Conservation (phyloP, 2,329 filamentous ascomycete genomes). For the Tolypocladium tundrense region DNA sequence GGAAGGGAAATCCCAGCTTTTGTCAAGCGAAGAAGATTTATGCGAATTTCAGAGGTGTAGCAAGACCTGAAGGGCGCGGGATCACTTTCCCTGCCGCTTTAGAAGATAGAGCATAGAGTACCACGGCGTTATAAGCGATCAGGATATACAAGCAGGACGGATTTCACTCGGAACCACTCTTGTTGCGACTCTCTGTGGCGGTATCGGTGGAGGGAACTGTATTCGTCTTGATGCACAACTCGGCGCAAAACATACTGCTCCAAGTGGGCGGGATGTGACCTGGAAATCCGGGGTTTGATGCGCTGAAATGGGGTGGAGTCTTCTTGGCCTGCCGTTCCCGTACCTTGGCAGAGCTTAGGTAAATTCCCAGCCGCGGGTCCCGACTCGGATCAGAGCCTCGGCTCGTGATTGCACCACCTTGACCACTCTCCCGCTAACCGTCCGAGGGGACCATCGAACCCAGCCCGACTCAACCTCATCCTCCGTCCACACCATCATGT, state of each 20-base stretch:
- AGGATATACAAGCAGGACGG: not conserved
- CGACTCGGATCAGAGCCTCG: not conserved
- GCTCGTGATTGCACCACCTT: slow-evolving; percentile 3
- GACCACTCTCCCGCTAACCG: not conserved
- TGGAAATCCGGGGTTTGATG: not conserved
- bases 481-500: not conserved
- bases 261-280: not conserved
- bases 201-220: not conserved
- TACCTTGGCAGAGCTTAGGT: not conserved
- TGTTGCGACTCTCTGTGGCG: too few species aligned
- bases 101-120: not conserved
- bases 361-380: not conserved
- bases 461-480: not conserved
- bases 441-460: not conserved
- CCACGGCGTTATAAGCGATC: not conserved
- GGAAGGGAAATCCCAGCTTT: not conserved
- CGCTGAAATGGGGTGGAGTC: not conserved
- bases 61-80: not conserved
- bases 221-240: too few species aligned
- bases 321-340: not conserved
- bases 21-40: too few species aligned
- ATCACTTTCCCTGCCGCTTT: not conserved
- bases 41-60: not conserved
- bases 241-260: not conserved
- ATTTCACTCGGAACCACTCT: not conserved